phyloP scores from a whole-genome alignment of 2,329 filamentous ascomycete species.

The Pseudogymnoascus sp. region DNA sequence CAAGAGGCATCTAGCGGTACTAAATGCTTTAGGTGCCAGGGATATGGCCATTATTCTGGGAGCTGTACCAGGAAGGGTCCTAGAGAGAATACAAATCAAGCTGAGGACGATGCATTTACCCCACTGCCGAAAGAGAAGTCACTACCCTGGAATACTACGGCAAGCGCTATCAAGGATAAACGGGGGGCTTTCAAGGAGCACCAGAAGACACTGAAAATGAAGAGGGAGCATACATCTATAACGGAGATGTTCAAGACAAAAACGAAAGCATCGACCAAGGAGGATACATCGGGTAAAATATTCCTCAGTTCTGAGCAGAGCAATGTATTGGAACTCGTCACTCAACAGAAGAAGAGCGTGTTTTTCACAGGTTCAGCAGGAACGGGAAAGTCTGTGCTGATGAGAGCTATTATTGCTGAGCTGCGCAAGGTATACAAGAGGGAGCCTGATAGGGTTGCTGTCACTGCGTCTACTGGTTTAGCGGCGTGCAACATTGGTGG shows the following conservation, averaged over 20 bases:
- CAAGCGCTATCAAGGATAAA: conserved; percentile 67
- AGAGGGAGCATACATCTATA: conserved; percentile 27
- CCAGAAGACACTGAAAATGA: conserved; percentile 39
- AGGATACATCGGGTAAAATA: conserved; percentile 40
- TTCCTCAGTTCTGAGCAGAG: conserved; percentile 80
- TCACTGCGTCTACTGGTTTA: conserved; percentile 91
- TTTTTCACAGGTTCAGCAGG: conserved; percentile 97
- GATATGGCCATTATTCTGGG: background rate
- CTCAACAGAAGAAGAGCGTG: conserved; percentile 73
- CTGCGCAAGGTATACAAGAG: conserved; percentile 66
- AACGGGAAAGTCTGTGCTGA: conserved; percentile 93
- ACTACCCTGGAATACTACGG: conserved; percentile 63
- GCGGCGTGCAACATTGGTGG: conserved; percentile 96
- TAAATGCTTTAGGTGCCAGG: background rate
- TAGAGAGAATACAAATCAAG: background rate
- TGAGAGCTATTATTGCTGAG: conserved; percentile 80
- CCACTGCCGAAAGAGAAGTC: conserved; percentile 23
- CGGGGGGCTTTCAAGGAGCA: conserved; percentile 65
- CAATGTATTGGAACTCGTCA: conserved; percentile 73
- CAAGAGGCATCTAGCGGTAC: background rate
- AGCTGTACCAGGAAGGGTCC: background rate
- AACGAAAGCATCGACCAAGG: conserved; percentile 26
- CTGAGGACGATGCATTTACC: background rate
- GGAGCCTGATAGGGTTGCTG: conserved; percentile 77
- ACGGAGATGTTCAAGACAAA: conserved; percentile 2